Evolutionary conservation across 768 basidiomycete species (phyloP), one percentile per base, ranked within the genome.

Genomic region (Boletus insuetus): DNA sequence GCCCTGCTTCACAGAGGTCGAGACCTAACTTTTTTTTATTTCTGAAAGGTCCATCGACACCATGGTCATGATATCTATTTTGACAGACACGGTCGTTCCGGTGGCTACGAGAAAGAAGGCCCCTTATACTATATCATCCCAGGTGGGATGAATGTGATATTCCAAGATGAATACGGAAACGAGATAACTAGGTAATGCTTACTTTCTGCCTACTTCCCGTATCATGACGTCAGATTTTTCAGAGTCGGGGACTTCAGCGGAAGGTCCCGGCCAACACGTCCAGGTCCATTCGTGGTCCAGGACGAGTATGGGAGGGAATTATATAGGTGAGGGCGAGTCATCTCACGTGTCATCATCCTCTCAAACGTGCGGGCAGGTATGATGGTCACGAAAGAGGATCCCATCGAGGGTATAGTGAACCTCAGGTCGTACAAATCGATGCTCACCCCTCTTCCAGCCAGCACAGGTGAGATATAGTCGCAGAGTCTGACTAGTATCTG

Each of bases 51-150:
- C 14, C 54, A 68, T 65, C 67, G 65, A 51, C 61, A 59, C 59
- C 55, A 51, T 53, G 52, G 66, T 54, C 56, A 57, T 62, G 57
- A 71, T 58, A 34, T 55, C 32, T 50, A 64, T 49, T 51, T 49
- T n/a, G 66, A 68, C 56, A 46, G 62, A 59, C 47, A 69, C 46
- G 49, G 55, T 53, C 61, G 57, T 43, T 8, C 56, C 12, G 13
- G 41, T n/a, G 50, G 63, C 41, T 42, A 66, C 56, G 48, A 64
- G 16, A 61, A 63, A 41, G 66, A 63, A 8, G 58, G 60, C 58
- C 57, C 81, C 67, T 60, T 75, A 73, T 76, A 75, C 64, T 89
- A 88, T 59, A 80, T 89, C 59, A 78, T 88, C 46, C 87, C 87
- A 37, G 77, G 76, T 17, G 86, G 85, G 20, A 73, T 82, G 56